Evolutionary conservation across 2,329 filamentous ascomycete species (phyloP).

Genomic region (Cordyceps pruinosa): DNA sequence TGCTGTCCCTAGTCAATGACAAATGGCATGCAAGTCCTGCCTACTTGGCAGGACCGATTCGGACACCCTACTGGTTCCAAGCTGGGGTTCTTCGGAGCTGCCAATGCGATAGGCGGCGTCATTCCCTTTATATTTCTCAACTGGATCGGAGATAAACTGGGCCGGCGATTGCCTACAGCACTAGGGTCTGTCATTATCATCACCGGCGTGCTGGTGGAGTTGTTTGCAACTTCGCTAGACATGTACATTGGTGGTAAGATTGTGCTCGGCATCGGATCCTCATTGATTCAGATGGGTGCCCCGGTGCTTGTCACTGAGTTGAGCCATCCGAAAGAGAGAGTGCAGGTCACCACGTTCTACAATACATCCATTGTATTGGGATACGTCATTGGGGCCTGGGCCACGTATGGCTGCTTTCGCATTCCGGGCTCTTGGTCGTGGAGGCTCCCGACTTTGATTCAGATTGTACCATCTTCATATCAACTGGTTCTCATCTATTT

Average conservation of each 20-base stretch:
- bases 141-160: conserved; percentile 30
- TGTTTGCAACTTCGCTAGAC: conserved; percentile 27
- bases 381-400: conserved; percentile 32
- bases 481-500: conserved; percentile 41
- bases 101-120: conserved; percentile 33
- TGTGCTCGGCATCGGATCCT: conserved; percentile 30
- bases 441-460: conserved; percentile 47
- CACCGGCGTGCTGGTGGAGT: conserved; percentile 28
- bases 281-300: conserved; percentile 34
- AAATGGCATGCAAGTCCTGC: conserved; percentile 33
- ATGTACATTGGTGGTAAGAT: conserved; percentile 34
- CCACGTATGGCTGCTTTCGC: conserved; percentile 26
- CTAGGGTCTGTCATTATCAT: conserved; percentile 34
- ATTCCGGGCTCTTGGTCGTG: conserved; percentile 36
- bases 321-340: conserved; percentile 34
- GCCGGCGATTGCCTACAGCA: conserved; percentile 28
- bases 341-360: conserved; percentile 31
- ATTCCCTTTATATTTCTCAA: conserved; percentile 29
- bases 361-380: conserved; percentile 35
- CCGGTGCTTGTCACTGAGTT: conserved; percentile 38
- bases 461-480: conserved; percentile 37
- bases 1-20: conserved; percentile 26
- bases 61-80: conserved; percentile 31
- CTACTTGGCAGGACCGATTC: conserved; percentile 31
- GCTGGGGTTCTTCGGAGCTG: conserved; percentile 33